Percentiles rank a stretch among this genome's conserved stretches.
These are phyloP conservation scores for Phytophthora melonis DNA, from an alignment of 352 stramenopile genomes.

Conservation along the genomic window DNA sequence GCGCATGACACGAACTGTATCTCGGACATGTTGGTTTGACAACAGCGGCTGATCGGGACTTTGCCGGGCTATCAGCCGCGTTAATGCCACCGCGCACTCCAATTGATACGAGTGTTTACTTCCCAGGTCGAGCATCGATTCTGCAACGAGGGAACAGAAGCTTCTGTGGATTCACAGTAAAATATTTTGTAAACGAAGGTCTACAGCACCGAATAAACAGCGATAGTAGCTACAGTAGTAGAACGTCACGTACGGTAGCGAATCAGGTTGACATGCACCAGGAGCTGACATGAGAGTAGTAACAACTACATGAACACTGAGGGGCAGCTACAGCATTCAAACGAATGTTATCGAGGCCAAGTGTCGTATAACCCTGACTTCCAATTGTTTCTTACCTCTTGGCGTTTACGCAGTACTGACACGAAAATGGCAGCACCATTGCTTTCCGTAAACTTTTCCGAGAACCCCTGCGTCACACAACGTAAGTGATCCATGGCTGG, in stretches of 20 bases:
- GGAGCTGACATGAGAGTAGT: slow-evolving; percentile 8
- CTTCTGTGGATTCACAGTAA: neutral
- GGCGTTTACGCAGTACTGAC: slow-evolving; percentile 18
- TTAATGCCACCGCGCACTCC: slow-evolving; percentile 21
- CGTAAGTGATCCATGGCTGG: neutral
- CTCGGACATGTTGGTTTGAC: slow-evolving; percentile 29
- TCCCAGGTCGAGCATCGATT: slow-evolving; percentile 24
- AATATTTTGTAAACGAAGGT: neutral
- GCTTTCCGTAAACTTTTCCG: slow-evolving; percentile 12
- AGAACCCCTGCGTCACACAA: slow-evolving; percentile 15
- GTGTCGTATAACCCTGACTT: neutral
- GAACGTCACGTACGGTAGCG: slow-evolving; percentile 17
- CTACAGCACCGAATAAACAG: no score
- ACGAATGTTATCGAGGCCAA: neutral
- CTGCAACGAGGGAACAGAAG: slow-evolving; percentile 16
- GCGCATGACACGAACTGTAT: slow-evolving; percentile 36
- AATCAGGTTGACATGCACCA: slow-evolving; percentile 1
- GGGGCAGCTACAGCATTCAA: slow-evolving; percentile 12
- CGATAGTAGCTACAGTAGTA: neutral
- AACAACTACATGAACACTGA: slow-evolving; percentile 11
- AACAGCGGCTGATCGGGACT: slow-evolving; percentile 9
- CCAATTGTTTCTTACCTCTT: slow-evolving; percentile 13
- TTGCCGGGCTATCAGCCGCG: slow-evolving; percentile 15
- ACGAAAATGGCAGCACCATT: slow-evolving; percentile 10
- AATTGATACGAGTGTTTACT: slow-evolving; percentile 7